phyloP scores from a whole-genome alignment of 2,329 filamentous ascomycete genomes.

The Nemania abortiva region DNA sequence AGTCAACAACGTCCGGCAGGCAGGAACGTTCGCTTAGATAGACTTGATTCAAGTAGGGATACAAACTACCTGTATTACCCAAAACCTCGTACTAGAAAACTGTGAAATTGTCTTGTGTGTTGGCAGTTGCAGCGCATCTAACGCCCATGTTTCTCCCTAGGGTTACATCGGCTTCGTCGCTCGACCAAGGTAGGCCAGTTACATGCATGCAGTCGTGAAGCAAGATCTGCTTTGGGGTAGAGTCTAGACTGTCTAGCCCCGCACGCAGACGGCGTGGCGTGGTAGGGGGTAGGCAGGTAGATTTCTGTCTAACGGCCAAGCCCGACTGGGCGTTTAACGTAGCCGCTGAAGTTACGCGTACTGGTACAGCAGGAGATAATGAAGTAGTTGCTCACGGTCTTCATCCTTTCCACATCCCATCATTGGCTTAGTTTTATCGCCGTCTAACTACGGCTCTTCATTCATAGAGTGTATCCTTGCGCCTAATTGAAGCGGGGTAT shows the following conservation, averaged over 20 bases:
- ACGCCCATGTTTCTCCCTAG: not conserved
- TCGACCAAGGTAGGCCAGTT: not conserved
- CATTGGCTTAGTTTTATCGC: too few species aligned
- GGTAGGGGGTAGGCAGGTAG: too few species aligned
- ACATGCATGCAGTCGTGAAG: not conserved
- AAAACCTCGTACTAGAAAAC: not conserved
- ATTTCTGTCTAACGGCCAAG: too few species aligned
- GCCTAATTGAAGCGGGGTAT: too few species aligned
- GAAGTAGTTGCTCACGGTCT: too few species aligned
- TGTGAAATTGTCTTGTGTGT: not conserved
- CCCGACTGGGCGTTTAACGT: too few species aligned
- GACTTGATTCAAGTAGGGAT: constrained; percentile 16
- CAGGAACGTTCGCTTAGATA: constrained; percentile 23
- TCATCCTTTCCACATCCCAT: too few species aligned
- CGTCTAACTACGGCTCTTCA: too few species aligned
- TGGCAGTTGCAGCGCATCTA: not conserved
- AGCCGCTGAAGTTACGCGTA: too few species aligned
- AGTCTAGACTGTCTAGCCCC: not conserved
- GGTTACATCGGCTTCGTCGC: not conserved
- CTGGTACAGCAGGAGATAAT: too few species aligned
- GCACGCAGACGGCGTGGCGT: not conserved
- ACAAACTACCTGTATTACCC: not conserved
- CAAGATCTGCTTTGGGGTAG: not conserved
- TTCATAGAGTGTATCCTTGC: too few species aligned
- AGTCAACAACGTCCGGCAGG: constrained; percentile 12